These are phyloP conservation scores for Pogostemon cablin DNA, from an alignment of 257 asterid genomes.

Conservation along the genomic window DNA sequence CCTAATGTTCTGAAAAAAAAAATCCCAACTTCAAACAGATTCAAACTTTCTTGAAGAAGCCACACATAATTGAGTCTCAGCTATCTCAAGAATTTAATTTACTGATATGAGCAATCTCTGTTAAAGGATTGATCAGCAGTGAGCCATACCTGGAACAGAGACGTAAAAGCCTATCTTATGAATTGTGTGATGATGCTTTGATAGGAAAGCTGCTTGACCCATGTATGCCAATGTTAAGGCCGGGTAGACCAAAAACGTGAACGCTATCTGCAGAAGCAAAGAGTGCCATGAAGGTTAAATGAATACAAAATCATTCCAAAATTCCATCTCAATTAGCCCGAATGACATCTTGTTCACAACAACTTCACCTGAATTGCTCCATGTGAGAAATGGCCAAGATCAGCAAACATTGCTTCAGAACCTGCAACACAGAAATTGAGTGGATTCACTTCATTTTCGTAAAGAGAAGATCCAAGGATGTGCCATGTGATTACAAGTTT, in stretches of 20 bases:
- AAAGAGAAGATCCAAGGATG: not conserved
- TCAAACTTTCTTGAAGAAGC: not conserved
- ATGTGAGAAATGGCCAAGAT: slow-evolving; percentile 93
- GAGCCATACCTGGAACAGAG: slow-evolving; percentile 83
- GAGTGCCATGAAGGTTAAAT: slow-evolving; percentile 6
- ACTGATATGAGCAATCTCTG: not conserved
- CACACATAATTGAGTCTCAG: not conserved
- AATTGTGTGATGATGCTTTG: slow-evolving; percentile 77
- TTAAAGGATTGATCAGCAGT: not conserved
- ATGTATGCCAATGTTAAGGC: slow-evolving; percentile 89
- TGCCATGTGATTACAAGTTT: not conserved
- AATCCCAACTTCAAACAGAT: not conserved
- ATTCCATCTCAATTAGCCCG: not conserved
- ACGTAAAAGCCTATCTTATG: slow-evolving; percentile 83
- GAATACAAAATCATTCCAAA: not conserved
- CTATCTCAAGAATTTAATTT: not conserved
- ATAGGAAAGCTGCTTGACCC: slow-evolving; percentile 98
- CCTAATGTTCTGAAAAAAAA: not conserved
- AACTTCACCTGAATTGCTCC: slow-evolving; percentile 82
- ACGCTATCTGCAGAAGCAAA: slow-evolving; percentile 75
- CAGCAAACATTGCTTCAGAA: slow-evolving; percentile 99
- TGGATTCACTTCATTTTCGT: not conserved
- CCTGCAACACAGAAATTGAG: slow-evolving; percentile 51
- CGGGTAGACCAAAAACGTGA: slow-evolving; percentile 93
- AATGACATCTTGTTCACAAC: not conserved